phyloP scores from a whole-genome alignment of 768 basidiomycete genomes.

The Agrocybe chaxingu region DNA sequence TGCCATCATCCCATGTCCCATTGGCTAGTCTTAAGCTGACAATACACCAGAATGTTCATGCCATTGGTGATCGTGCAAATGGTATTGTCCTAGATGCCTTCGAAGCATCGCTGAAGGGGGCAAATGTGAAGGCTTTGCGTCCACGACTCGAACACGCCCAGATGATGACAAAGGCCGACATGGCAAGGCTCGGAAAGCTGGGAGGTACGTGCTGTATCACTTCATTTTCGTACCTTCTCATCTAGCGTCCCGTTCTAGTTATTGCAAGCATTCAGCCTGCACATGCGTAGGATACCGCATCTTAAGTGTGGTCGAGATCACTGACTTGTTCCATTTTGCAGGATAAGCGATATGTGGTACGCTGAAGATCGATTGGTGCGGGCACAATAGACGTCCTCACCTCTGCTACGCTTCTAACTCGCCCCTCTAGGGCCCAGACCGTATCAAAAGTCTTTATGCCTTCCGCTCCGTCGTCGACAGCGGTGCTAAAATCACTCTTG shows the following conservation, averaged over 20 bases:
- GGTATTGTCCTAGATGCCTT: slow-evolving; percentile 81
- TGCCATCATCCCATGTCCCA: not conserved
- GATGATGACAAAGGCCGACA: slow-evolving; percentile 73
- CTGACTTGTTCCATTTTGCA: slow-evolving; percentile 21
- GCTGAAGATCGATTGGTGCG: slow-evolving; percentile 77
- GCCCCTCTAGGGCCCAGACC: slow-evolving; percentile 63
- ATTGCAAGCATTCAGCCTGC: slow-evolving; percentile 91
- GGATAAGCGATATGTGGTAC: slow-evolving; percentile 87
- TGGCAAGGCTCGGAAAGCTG: slow-evolving; percentile 71
- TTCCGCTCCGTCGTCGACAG: slow-evolving; percentile 71
- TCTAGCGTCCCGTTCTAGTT: slow-evolving; percentile 40
- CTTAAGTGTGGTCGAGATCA: slow-evolving; percentile 4
- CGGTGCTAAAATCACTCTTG: slow-evolving; percentile 69
- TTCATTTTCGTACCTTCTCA: not conserved
- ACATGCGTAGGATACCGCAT: slow-evolving; percentile 59
- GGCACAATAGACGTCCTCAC: slow-evolving; percentile 1
- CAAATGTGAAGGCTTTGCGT: slow-evolving; percentile 61
- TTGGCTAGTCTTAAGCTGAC: not conserved
- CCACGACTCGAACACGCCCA: slow-evolving; percentile 92
- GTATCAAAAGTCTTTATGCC: slow-evolving; percentile 84
- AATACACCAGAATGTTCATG: slow-evolving; percentile 70
- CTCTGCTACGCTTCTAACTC: slow-evolving; percentile 3
- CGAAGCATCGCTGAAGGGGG: slow-evolving; percentile 59
- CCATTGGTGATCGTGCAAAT: slow-evolving; percentile 87
- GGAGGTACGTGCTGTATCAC: slow-evolving; percentile 56